phyloP scores from a whole-genome alignment of 495 filamentous ascomycete genomes.

The Bryoglossum gracile region DNA sequence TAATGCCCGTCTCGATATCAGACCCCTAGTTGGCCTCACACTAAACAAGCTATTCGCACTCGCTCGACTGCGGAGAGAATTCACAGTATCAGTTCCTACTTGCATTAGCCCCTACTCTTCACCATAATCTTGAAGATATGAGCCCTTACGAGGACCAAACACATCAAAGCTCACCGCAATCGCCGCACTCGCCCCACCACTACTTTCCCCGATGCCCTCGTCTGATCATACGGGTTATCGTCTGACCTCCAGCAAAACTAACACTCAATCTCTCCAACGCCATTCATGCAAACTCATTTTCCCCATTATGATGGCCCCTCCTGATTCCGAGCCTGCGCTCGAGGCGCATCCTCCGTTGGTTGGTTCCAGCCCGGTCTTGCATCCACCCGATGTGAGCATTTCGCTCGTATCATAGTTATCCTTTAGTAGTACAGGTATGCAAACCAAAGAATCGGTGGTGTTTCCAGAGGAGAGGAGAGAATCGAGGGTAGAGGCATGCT shows the following conservation, averaged over 20 bases:
- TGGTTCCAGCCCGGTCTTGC: conserved; percentile 37
- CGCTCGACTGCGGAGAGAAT: conserved; percentile 54
- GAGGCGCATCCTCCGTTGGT: conserved; percentile 42
- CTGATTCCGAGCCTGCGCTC: conserved; percentile 40
- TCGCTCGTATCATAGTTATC: conserved; percentile 51
- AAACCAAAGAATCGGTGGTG: conserved; percentile 40
- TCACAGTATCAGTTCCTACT: conserved; percentile 60
- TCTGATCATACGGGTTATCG: conserved; percentile 55
- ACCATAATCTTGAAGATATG: no score
- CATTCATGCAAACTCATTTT: conserved; percentile 59
- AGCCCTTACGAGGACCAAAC: no score
- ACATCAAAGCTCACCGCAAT: conserved; percentile 52
- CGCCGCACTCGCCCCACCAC: conserved; percentile 54
- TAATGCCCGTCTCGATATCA: conserved; percentile 46
- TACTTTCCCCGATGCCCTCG: conserved; percentile 58
- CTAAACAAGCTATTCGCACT: conserved; percentile 56
- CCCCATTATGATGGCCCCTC: conserved; percentile 58
- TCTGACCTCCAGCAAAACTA: conserved; percentile 55
- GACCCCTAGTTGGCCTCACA: conserved; percentile 50
- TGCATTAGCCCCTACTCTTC: no score
- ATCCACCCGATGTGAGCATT: conserved; percentile 50
- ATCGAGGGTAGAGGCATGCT: conserved; percentile 42
- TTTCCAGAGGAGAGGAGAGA: conserved; percentile 35
- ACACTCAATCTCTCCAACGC: conserved; percentile 55
- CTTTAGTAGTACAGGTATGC: conserved; percentile 55